Base-by-base conservation (phyloP, 306 rosid species). In the Amphicarpaea edgeworthii region DNA sequence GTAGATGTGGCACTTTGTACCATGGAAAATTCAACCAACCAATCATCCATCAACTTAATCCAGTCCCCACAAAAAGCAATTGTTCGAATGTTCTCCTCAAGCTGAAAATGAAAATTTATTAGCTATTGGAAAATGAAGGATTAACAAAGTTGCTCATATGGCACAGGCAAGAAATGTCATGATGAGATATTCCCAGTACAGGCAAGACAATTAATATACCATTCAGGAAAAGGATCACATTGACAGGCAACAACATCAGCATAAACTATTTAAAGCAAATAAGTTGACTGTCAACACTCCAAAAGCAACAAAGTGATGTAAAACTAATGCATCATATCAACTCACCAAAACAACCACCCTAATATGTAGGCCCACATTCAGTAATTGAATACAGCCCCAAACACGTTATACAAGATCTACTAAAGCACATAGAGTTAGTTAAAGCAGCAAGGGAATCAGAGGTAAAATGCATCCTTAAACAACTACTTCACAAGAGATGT, bases 21-120 rank as follows among this genome's bases (percentile, higher is more conserved):
- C 38, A 62, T 67, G 32, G 89, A 81, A 79, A 89, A 77, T 37
- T 92, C 96, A 62, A 82, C 89, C 78, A 77, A 72, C 86, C 87
- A 83, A 85, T 89, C 93, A 85, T 96, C 99, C 76, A 90, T 87
- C 77, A 88, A 84, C 86, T 90, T 96, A 77, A 84, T 66, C 99
- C 99, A 96, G 68, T 92, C 96, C 12, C 86, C 91, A 53, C 83
- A 85, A 78, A 92, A 76, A 53, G 98, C 86, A 75, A 96, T 84
- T 1, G 62, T 24, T 43, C 90, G 86, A 50, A 96, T 87, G 70
- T 90, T 89, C 64, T 88, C 88, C 83, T 96, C 99, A 51, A 96
- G 96, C 99, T 92, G 93, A 83, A 87, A 80, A 84, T 76, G 49
- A 77, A 65, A 64, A 66, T 62, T 37, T 30, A 70, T 78, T 24